A percentile compares a stretch with the other conserved stretches of the same genome.
phyloP scores from a whole-genome alignment of 148 eudicot species.

The Bassia scoparia region DNA sequence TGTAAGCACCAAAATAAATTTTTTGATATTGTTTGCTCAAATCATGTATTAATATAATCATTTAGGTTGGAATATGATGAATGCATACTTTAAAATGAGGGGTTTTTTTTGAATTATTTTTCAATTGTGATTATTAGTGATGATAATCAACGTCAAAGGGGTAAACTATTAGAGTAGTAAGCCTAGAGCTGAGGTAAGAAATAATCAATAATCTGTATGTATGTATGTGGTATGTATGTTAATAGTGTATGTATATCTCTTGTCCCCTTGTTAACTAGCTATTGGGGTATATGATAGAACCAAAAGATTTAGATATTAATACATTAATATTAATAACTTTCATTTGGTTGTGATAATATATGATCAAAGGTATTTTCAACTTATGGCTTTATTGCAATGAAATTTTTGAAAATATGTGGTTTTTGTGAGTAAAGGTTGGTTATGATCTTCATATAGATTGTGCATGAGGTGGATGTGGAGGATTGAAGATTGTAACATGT shows the following conservation, averaged over 20 bases:
- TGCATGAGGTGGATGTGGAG: not conserved
- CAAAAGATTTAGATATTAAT: not conserved
- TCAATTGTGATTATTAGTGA: not conserved
- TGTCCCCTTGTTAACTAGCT: not conserved
- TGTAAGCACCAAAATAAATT: constrained; percentile 24
- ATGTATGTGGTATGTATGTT: no score
- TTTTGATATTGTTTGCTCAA: not conserved
- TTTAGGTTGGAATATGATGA: not conserved
- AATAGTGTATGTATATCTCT: constrained; percentile 16
- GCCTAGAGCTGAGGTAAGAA: not conserved
- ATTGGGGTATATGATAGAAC: not conserved
- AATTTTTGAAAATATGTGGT: not conserved
- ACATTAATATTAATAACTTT: no score
- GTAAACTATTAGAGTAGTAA: constrained; percentile 9
- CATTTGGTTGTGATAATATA: not conserved
- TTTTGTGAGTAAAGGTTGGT: constrained; percentile 3
- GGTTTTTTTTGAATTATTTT: not conserved
- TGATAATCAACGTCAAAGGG: constrained; percentile 13
- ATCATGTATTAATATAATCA: not conserved
- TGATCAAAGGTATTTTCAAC: not conserved
- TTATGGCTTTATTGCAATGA: not conserved
- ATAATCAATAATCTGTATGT: no score
- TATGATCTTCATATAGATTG: constrained; percentile 1
- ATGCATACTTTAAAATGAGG: not conserved
- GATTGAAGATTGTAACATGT: not conserved